Base-by-base conservation (phyloP, 352 stramenopile species). In the Globisporangium abappressorium region DNA sequence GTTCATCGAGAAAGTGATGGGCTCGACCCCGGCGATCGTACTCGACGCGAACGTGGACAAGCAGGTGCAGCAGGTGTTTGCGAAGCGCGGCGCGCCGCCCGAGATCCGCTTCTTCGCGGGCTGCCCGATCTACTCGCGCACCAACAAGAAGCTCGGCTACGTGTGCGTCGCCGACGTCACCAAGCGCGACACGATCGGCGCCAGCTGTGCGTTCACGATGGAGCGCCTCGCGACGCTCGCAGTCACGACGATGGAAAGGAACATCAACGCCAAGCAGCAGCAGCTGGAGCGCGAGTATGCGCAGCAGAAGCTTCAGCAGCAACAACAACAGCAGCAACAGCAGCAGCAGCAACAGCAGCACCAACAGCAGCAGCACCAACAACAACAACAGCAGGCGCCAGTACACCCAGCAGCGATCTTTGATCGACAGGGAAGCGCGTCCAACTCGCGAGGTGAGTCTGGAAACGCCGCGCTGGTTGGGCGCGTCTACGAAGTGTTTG, bases 1-100 rank as follows among this genome's bases (percentile, higher is more conserved):
- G 26, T 93, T 92, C 57, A 80, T 93, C 61, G 76, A 92, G 9
- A 89, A 91, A 61, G 77, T 92, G 65, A 94, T 92, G 86, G 84
- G 81, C n/a, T 85, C 81, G 7, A 87, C 84, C 24, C 83, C 86
- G 5, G 84, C 81, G 28, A 89, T 92, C 58, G 81, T 94, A 30
- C 70, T 92, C 41, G 84, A 94, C 61, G 81, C 86, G 33, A 89
- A 78, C 65, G 70, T 89, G 24, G 86, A 92, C 71, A 89, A 87
- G 70, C 78, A 91, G 49, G 81, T 82, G 47, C 70, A 83, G 28
- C 76, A 77, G 6, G 73, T 88, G 49, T 92, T 92, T 58, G 76
- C 76, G 9, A 66, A 74, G 34, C 73, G 79, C 24, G 68, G 64
- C 8, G 66, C 73, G 34, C 73, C 80, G 1, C 75, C 80, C 20